phyloP scores from a whole-genome alignment of 495 filamentous ascomycete genomes.

The Tuber aestivum region DNA sequence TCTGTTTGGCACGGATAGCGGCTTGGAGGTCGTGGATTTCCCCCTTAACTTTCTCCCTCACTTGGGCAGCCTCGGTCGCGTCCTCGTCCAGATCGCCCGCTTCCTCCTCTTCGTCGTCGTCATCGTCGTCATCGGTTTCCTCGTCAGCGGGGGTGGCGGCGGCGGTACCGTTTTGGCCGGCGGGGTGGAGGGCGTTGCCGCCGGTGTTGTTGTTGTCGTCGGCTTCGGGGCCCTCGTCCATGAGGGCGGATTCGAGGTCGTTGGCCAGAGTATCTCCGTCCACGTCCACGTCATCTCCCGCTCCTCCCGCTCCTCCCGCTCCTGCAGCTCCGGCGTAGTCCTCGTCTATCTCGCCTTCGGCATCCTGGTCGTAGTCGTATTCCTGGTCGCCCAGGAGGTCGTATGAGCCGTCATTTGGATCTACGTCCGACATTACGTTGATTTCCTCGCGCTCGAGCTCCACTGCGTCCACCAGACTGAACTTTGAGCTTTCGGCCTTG shows the following conservation, averaged over 20 bases:
- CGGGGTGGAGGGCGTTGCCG: background rate
- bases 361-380: constrained; percentile 48
- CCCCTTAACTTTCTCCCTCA: constrained; percentile 33
- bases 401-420: constrained; percentile 43
- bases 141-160: constrained; percentile 21
- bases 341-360: constrained; percentile 55
- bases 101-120: constrained; percentile 35
- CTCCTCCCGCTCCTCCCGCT: constrained; percentile 43
- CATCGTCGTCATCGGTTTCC: constrained; percentile 29
- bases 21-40: constrained; percentile 40
- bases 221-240: constrained; percentile 46
- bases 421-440: constrained; percentile 42
- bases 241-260: constrained; percentile 53
- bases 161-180: background rate
- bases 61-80: constrained; percentile 34
- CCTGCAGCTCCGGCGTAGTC: constrained; percentile 44
- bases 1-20: constrained; percentile 31
- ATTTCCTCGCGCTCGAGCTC: constrained; percentile 51
- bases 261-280: constrained; percentile 49
- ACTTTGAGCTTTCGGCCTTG: constrained; percentile 51
- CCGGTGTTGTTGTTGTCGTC: constrained; percentile 48
- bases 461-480: constrained; percentile 60
- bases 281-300: constrained; percentile 53
- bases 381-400: constrained; percentile 46
- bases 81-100: constrained; percentile 38